A percentile compares a stretch with the other conserved stretches of the same genome.
Conservation (phyloP, 257 asterid species). For the Solanum rostratum region DNA sequence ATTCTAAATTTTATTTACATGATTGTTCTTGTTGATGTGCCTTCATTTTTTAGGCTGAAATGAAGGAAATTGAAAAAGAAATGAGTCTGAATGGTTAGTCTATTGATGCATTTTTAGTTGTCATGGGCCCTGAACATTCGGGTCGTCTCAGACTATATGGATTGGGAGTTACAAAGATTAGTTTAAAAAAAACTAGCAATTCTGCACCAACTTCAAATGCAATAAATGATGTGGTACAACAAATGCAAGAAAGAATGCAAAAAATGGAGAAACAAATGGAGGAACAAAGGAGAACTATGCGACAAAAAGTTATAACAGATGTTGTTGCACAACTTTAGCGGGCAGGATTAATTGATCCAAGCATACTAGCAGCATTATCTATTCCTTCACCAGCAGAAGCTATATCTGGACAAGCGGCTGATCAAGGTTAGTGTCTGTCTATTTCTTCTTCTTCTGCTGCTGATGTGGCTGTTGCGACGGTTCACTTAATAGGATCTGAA, state of each 20-base stretch:
- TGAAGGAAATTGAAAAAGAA: background rate
- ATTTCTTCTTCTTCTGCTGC: no score
- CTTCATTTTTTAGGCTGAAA: background rate
- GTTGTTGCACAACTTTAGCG: background rate
- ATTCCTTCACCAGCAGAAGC: no score
- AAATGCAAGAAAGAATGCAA: background rate
- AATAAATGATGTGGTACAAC: background rate
- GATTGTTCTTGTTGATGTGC: no score
- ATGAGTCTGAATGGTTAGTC: background rate
- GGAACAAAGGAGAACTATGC: background rate
- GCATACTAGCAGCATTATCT: no score
- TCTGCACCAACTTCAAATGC: background rate
- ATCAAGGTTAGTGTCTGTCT: no score
- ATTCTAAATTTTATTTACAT: no score
- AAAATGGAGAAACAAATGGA: no score
- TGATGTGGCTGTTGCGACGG: no score
- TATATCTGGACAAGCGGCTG: no score
- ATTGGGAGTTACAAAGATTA: no score
- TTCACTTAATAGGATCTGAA: no score
- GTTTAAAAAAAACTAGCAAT: no score
- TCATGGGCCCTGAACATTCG: background rate
- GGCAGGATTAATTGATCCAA: background rate
- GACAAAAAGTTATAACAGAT: background rate
- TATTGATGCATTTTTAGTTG: background rate
- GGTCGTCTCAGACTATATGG: background rate